Percentiles rank a stretch among this genome's conserved stretches.
Conservation (phyloP, 345 rosid genomes). For the Turnera subulata region DNA sequence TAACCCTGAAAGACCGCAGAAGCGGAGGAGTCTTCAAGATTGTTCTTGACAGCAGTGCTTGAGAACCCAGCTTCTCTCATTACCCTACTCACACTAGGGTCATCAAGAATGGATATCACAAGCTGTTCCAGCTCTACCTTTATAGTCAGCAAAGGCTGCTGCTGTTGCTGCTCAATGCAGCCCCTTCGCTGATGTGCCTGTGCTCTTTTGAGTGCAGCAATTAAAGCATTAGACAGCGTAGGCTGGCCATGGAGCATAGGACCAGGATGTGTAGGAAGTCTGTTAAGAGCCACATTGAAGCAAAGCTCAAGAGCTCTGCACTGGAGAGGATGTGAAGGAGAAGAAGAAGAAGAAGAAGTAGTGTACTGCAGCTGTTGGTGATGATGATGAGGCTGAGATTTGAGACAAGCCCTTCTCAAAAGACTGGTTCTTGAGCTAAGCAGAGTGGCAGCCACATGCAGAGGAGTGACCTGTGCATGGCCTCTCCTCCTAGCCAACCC, state of each 20-base stretch:
- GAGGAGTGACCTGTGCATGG: conserved; percentile 93
- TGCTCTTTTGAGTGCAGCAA: conserved; percentile 96
- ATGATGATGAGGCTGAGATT: conserved; percentile 86
- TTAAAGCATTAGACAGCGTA: conserved; percentile 87
- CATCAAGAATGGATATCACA: conserved; percentile 91
- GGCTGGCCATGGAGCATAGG: conserved; percentile 57
- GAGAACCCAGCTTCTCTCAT: conserved; percentile 99
- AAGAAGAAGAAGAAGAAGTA: no score
- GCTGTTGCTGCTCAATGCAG: conserved; percentile 98
- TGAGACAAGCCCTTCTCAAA: conserved; percentile 94
- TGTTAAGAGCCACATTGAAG: conserved; percentile 92
- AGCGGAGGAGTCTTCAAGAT: conserved; percentile 50
- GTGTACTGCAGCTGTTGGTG: no score
- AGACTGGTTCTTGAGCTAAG: conserved; percentile 73
- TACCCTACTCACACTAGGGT: conserved; percentile 94
- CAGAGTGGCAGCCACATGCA: conserved; percentile 94
- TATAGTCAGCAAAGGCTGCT: conserved; percentile 87
- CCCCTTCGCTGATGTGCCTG: conserved; percentile 99
- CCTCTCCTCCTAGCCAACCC: conserved; percentile 84
- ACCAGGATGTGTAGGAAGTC: conserved; percentile 58
- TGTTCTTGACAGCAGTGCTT: conserved; percentile 86
- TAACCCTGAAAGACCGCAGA: conserved; percentile 23
- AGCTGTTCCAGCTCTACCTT: conserved; percentile 98
- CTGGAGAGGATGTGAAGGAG: conserved; percentile 98
- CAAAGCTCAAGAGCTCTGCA: conserved; percentile 99